Percentiles rank a stretch among this genome's conserved stretches.
Conservation (phyloP, 441 rosid species). For the Metrosideros polymorpha region DNA sequence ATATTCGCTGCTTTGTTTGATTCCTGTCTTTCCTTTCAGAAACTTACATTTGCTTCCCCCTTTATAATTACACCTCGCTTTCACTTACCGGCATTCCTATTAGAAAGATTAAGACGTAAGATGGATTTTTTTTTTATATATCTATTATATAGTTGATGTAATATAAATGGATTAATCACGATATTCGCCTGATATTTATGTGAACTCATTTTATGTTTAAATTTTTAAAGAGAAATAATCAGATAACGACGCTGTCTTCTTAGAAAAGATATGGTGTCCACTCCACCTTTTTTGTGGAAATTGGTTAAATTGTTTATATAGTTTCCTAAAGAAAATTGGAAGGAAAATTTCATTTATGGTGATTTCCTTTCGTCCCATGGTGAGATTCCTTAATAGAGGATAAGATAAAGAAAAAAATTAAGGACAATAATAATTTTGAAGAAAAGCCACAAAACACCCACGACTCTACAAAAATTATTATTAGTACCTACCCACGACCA, state of each 20-base stretch:
- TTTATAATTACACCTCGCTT: background rate
- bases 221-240: background rate
- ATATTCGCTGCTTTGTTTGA: no score
- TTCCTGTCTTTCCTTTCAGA: no score
- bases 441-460: background rate
- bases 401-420: background rate
- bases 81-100: background rate
- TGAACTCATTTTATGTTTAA: background rate
- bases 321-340: background rate
- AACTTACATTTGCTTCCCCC: background rate
- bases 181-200: background rate
- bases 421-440: background rate
- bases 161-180: background rate
- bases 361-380: background rate
- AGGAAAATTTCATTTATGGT: background rate
- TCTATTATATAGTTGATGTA: background rate
- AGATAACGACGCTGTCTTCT: background rate
- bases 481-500: background rate
- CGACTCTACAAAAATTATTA: background rate
- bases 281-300: background rate
- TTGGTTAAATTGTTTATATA: background rate
- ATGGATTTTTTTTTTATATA: background rate
- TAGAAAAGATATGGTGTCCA: background rate
- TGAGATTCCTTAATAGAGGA: background rate
- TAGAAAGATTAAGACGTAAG: background rate